Percentiles rank a stretch among this genome's conserved stretches.
These are phyloP conservation scores for Penicillium sp. DNA, from an alignment of 2,329 filamentous ascomycete species.

Conservation along the genomic window DNA sequence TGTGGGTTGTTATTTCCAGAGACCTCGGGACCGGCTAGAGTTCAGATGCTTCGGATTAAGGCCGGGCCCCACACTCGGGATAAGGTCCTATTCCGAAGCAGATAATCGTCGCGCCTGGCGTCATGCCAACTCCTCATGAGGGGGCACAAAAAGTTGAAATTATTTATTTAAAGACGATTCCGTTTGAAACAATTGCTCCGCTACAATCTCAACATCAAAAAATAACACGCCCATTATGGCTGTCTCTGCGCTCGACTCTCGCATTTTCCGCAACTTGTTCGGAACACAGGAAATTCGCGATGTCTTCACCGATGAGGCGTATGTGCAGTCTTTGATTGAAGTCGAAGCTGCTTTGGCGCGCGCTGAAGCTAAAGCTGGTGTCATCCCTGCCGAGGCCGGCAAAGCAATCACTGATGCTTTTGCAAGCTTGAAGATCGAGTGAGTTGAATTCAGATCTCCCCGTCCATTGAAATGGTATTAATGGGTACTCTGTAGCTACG, in stretches of 20 bases:
- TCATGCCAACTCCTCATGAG: not conserved
- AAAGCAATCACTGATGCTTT: conserved; percentile 19
- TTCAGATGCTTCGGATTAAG: not conserved
- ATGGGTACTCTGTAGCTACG: not conserved
- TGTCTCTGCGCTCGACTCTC: conserved; percentile 24
- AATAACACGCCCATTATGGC: conserved; percentile 10
- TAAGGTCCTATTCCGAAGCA: not conserved
- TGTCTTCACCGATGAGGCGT: conserved; percentile 28
- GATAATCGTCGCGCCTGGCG: not conserved
- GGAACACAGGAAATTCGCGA: conserved; percentile 28
- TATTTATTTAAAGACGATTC: not conserved
- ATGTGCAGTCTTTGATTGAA: conserved; percentile 19
- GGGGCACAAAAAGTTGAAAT: not conserved
- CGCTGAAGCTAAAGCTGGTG: conserved; percentile 22
- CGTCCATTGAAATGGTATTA: not conserved
- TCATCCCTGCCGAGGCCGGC: conserved; percentile 24
- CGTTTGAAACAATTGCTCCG: not conserved
- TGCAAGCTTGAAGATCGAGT: conserved; percentile 12
- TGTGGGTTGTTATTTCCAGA: too few species aligned
- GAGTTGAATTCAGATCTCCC: not conserved
- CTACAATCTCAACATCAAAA: not conserved
- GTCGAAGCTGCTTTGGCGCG: conserved; percentile 26
- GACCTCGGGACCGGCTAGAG: too few species aligned
- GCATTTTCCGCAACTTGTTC: conserved; percentile 28
- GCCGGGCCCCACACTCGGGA: not conserved